Base-by-base conservation (phyloP, 1,284 basidiomycete species). In the Melampsora larici-populina region DNA sequence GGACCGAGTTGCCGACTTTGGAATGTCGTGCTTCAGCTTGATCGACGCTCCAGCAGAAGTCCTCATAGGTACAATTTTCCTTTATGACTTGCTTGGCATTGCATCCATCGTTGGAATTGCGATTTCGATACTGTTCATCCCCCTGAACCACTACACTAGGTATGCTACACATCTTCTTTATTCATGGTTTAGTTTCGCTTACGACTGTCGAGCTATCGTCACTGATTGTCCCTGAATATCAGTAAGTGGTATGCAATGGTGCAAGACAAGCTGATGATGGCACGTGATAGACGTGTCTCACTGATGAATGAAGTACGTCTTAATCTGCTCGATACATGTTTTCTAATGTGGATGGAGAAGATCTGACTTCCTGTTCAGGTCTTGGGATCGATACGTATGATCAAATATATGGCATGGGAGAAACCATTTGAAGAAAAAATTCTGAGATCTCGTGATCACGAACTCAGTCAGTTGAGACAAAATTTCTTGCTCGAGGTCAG, bases 61-160 rank as follows among this genome's bases (percentile, higher is more conserved):
- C 7, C 33, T 78, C 18, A 79, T 80, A 26, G 81, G 79, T 58
- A 73, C 78, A 3, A 78, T 70, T 1, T 82, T 82, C 66, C 68
- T 80, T 21, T 81, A 81, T 72, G 74, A 80, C 48, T 79, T 82
- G 26, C 79, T 82, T 26, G 81, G 81, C 11, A 79, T 79, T 76
- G 79, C 78, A 15, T 80, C 81, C 1, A 78, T 82, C 18, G 71
- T 80, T 9, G 81, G 81, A 26, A 76, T 81, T 3, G 74, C 36
- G 4, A 74, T 78, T 2, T 78, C 79, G 18, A 65, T 82, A 33
- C 26, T 81, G 21, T 31, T 78, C 15, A 79, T 80, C 64, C 81
- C 81, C 0, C 17, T 81, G 15, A 74, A 81, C 60, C 78, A 79
- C 51, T 65, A 65, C 33, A 65, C 63, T 40, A 65, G 63, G 63